Evolutionary conservation across 257 asterid species (phyloP).

Genomic region (Misopates orontium): DNA sequence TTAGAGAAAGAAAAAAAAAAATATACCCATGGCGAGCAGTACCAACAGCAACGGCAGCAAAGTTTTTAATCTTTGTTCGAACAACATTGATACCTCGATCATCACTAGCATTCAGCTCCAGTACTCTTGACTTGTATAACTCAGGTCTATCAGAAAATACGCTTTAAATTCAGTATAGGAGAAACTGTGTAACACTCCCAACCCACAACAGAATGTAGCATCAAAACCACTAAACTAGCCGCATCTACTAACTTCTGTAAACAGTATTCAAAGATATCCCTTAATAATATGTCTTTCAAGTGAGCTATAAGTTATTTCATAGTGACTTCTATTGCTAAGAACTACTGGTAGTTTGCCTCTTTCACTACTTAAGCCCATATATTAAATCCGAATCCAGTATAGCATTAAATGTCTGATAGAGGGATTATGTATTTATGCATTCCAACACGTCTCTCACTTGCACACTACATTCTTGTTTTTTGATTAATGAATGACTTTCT

Average conservation of each 20-base stretch:
- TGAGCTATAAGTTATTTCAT: no score
- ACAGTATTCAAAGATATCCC: neutral
- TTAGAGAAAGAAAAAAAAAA: neutral
- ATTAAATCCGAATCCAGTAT: slow-evolving; percentile 17
- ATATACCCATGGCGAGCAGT: slow-evolving; percentile 66
- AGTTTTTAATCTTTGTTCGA: slow-evolving; percentile 92
- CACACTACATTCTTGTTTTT: no score
- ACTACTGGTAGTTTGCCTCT: no score
- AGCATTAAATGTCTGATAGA: no score
- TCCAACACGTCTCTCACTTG: no score
- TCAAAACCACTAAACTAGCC: no score
- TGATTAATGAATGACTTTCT: no score
- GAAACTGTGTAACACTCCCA: neutral
- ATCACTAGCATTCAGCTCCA: slow-evolving; percentile 99
- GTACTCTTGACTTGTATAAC: slow-evolving; percentile 82
- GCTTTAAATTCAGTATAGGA: slow-evolving; percentile 1
- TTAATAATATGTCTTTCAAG: no score
- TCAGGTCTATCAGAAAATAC: slow-evolving; percentile 60
- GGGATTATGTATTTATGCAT: no score
- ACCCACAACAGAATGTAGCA: neutral
- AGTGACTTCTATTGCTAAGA: no score
- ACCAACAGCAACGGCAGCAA: slow-evolving; percentile 97
- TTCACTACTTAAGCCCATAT: neutral
- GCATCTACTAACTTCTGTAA: no score
- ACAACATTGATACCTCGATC: slow-evolving; percentile 98